Percentiles rank a stretch among this genome's conserved stretches.
Evolutionary conservation across 371 early-diverging fungal genomes (phyloP).

Genomic region (Mucor lusitanicus): DNA sequence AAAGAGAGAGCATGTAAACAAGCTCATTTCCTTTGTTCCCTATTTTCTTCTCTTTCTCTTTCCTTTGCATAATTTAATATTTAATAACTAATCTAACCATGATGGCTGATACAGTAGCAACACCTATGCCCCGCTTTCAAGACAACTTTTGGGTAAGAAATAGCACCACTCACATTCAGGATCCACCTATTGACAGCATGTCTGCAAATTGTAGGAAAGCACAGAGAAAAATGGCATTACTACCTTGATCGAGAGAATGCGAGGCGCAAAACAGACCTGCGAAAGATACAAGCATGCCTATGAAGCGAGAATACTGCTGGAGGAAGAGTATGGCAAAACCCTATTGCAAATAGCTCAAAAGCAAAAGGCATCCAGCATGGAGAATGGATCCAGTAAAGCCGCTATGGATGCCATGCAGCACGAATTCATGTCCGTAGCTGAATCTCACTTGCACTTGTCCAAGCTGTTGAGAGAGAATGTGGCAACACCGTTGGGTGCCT

Average conservation of each 20-base stretch:
- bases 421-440: slow-evolving; percentile 19
- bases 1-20: background rate
- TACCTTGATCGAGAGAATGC: slow-evolving; percentile 25
- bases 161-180: too few species aligned
- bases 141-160: slow-evolving; percentile 17
- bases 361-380: slow-evolving; percentile 20
- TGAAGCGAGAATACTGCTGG: slow-evolving; percentile 28
- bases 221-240: slow-evolving; percentile 27
- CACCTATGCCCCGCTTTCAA: background rate
- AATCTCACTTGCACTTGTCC: slow-evolving; percentile 24
- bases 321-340: slow-evolving; percentile 32
- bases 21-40: background rate
- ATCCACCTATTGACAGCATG: background rate
- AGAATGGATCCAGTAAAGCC: slow-evolving; percentile 20
- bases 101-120: background rate
- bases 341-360: slow-evolving; percentile 23
- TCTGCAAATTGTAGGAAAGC: slow-evolving; percentile 17
- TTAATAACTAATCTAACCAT: background rate
- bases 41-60: background rate
- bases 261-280: slow-evolving; percentile 32
- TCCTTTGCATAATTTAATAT: background rate
- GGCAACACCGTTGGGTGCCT: slow-evolving; percentile 4
- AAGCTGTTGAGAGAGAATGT: slow-evolving; percentile 11
- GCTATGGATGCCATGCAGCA: slow-evolving; percentile 19
- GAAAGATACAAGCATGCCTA: slow-evolving; percentile 26